These are phyloP conservation scores for Colletotrichum navitas DNA, from an alignment of 2,329 filamentous ascomycete genomes.

Conservation along the genomic window DNA sequence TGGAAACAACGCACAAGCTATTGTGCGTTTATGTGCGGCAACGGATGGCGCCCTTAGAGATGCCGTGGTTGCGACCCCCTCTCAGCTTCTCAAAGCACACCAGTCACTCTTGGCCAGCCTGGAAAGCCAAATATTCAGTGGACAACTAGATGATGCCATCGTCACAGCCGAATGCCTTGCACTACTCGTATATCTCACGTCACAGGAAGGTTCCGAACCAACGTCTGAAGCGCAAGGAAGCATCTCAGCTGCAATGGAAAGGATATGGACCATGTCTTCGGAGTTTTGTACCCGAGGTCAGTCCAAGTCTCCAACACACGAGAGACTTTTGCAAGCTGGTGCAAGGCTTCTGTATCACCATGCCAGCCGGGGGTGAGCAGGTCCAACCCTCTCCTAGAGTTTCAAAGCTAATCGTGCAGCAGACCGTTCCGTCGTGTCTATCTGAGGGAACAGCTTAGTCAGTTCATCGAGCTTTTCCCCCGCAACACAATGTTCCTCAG, in stretches of 20 bases:
- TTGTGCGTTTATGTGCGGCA: slow-evolving; percentile 56
- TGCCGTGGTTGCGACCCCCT: slow-evolving; percentile 45
- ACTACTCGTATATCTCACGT: slow-evolving; percentile 75
- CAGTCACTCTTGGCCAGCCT: slow-evolving; percentile 66
- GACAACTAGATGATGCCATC: slow-evolving; percentile 62
- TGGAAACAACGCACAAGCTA: slow-evolving; percentile 51
- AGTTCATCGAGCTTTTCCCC: slow-evolving; percentile 75
- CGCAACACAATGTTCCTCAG: slow-evolving; percentile 81
- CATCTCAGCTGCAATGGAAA: slow-evolving; percentile 63
- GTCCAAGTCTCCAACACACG: slow-evolving; percentile 58
- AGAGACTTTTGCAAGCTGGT: slow-evolving; percentile 77
- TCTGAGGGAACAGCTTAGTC: slow-evolving; percentile 71
- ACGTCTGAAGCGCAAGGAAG: slow-evolving; percentile 65
- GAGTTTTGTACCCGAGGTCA: slow-evolving; percentile 57
- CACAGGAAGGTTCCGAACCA: slow-evolving; percentile 56
- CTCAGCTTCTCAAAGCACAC: slow-evolving; percentile 64
- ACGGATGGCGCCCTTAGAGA: slow-evolving; percentile 49
- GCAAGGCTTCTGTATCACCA: slow-evolving; percentile 76
- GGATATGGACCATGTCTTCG: slow-evolving; percentile 56
- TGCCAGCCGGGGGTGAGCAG: slow-evolving; percentile 66
- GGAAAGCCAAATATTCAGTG: slow-evolving; percentile 67
- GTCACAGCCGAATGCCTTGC: slow-evolving; percentile 72
- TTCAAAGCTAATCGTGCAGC: slow-evolving; percentile 41
- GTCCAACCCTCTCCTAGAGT: neutral
- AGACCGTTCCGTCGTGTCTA: slow-evolving; percentile 76